phyloP scores from a whole-genome alignment of 768 basidiomycete genomes.

The Lactarius indigo region DNA sequence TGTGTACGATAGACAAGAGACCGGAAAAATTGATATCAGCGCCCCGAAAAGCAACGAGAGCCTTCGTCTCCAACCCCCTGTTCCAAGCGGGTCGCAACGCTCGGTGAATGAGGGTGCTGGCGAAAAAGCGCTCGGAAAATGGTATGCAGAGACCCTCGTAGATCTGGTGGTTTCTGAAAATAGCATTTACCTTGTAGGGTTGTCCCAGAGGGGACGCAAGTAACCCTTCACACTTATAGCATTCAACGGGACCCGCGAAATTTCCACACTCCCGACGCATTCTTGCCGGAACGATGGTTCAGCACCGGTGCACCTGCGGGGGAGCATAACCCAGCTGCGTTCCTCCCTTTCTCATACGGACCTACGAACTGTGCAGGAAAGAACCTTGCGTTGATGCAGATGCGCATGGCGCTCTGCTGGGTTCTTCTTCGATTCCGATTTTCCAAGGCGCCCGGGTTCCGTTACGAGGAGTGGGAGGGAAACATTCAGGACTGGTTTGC shows the following conservation, averaged over 20 bases:
- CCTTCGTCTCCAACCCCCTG: conserved; percentile 4
- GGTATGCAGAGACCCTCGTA: background rate
- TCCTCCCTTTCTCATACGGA: conserved; percentile 26
- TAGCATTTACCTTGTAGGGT: background rate
- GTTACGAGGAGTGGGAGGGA: background rate
- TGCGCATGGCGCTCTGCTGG: conserved; percentile 1
- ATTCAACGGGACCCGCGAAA: conserved; percentile 8
- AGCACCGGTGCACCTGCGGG: background rate
- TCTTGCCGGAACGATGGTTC: conserved; percentile 12
- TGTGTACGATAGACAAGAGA: background rate
- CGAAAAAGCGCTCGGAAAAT: background rate
- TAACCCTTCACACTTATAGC: conserved; percentile 3
- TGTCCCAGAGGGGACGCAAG: conserved; percentile 7
- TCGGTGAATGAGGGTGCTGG: background rate
- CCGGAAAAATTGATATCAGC: background rate
- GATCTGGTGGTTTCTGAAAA: background rate
- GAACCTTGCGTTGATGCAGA: conserved; percentile 25
- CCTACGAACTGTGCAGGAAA: conserved; percentile 27
- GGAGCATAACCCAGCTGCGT: conserved; percentile 16
- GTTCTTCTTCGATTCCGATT: conserved; percentile 18
- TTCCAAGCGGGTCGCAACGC: conserved; percentile 10
- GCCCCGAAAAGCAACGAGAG: background rate
- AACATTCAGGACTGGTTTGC: background rate
- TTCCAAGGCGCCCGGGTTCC: no score
- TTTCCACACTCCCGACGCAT: background rate